phyloP scores from a whole-genome alignment of 176 grass and related monocot species.

The Saccharum spontaneum region DNA sequence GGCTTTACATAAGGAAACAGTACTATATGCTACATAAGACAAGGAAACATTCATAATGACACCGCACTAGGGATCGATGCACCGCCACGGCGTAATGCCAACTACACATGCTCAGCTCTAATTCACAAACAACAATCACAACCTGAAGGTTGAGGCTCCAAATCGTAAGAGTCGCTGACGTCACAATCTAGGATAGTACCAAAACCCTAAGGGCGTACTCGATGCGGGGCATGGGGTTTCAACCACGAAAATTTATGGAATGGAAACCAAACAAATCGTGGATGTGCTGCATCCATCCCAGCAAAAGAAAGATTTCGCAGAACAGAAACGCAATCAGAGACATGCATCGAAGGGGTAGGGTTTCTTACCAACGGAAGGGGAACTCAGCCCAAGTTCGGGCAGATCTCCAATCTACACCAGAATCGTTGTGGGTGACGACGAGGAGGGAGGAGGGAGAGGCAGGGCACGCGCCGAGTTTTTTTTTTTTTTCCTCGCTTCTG shows the following conservation, averaged over 20 bases:
- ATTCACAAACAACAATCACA: not conserved
- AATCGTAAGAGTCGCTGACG: not conserved
- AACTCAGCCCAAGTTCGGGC: not conserved
- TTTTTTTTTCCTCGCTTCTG: not conserved
- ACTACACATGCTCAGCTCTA: not conserved
- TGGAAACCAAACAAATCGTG: not conserved
- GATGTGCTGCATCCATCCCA: not conserved
- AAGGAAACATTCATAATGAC: not conserved
- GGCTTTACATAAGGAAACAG: not conserved
- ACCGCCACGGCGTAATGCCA: not conserved
- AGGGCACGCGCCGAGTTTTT: not conserved
- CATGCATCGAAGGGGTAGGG: not conserved
- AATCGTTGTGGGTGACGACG: not conserved
- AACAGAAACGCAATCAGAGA: not conserved
- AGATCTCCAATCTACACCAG: not conserved
- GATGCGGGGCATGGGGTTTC: no score
- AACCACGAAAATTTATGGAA: not conserved
- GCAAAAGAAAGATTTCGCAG: not conserved
- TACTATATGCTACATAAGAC: not conserved
- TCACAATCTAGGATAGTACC: no score
- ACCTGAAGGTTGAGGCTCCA: not conserved
- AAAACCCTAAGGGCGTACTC: no score
- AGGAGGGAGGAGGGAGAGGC: not conserved
- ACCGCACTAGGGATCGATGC: no score
- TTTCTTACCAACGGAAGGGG: slow-evolving; percentile 24